Evolutionary conservation across 495 filamentous ascomycete genomes (phyloP).

Genomic region (Trichocladium uniseriatum): DNA sequence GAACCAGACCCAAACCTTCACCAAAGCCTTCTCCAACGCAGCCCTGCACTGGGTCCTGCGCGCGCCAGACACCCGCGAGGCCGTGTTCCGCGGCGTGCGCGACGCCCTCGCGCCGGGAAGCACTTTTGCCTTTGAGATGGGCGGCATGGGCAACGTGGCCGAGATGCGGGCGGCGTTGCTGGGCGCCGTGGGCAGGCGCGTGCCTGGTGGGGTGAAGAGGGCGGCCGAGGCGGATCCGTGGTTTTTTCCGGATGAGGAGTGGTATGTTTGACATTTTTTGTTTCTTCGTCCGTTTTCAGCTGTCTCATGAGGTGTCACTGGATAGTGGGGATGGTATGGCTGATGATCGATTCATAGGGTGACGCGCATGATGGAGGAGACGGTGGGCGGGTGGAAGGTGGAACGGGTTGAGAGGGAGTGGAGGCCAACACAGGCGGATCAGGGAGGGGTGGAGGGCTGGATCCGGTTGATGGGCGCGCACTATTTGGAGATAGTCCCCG

Average conservation of each 20-base stretch:
- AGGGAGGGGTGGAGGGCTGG: conserved; percentile 58
- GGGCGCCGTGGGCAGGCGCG: conserved; percentile 41
- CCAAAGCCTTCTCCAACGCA: conserved; percentile 70
- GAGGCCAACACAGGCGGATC: conserved; percentile 47
- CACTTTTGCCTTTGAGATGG: conserved; percentile 61
- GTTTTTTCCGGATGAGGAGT: conserved; percentile 61
- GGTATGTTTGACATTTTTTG: too few relatives aligned
- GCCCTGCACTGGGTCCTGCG: conserved; percentile 68
- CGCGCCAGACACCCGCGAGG: conserved; percentile 19
- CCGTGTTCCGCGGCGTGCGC: conserved; percentile 40
- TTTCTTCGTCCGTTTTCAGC: too few relatives aligned
- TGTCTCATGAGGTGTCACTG: background rate
- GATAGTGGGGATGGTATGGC: background rate
- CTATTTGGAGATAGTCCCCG: conserved; percentile 44
- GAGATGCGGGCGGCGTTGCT: conserved; percentile 55
- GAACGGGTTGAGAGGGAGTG: conserved; percentile 55
- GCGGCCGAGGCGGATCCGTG: conserved; percentile 51
- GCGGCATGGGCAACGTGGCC: conserved; percentile 58
- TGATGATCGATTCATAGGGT: background rate
- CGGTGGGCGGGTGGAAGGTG: conserved; percentile 49
- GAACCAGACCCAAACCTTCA: conserved; percentile 32
- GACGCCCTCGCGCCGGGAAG: conserved; percentile 49
- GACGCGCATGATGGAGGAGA: conserved; percentile 43
- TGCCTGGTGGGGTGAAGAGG: conserved; percentile 37
- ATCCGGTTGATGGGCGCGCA: conserved; percentile 53